Conservation (phyloP, 192 early-diverging fungal species). For the Phlyctochytrium planicorne region DNA sequence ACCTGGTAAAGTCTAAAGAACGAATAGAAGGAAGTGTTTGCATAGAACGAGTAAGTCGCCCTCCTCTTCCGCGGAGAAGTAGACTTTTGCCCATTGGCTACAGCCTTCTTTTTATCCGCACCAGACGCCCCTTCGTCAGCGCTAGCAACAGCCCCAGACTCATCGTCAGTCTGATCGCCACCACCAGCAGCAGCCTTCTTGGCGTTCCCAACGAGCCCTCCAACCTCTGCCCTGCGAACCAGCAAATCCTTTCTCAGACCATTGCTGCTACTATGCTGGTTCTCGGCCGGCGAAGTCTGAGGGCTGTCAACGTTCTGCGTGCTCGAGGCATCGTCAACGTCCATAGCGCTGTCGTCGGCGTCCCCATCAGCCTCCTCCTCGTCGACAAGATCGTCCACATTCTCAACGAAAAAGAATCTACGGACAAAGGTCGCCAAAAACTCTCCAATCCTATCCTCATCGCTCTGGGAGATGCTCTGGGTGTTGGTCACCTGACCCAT, state of each 20-base stretch:
- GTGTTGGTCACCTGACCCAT: constrained; percentile 69
- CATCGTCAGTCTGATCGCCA: neutral
- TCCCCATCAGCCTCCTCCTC: constrained; percentile 46
- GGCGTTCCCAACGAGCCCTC: constrained; percentile 8
- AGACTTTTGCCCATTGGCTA: constrained; percentile 12
- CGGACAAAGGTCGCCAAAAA: constrained; percentile 76
- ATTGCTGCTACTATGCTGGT: constrained; percentile 2
- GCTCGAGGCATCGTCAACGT: neutral
- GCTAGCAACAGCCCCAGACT: neutral
- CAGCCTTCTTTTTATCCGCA: constrained; percentile 32
- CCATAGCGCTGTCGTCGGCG: constrained; percentile 18
- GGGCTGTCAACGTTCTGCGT: neutral
- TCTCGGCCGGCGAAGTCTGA: neutral
- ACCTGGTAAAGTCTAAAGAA: constrained; percentile 88
- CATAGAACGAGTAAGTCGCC: constrained; percentile 71
- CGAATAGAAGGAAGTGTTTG: constrained; percentile 81
- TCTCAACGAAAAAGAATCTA: constrained; percentile 61
- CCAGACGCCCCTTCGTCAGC: constrained; percentile 25
- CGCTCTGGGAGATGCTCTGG: constrained; percentile 52
- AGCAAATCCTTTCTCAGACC: neutral
- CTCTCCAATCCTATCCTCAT: constrained; percentile 73
- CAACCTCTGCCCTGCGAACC: constrained; percentile 5
- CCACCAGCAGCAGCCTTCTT: constrained; percentile 13
- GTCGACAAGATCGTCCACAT: constrained; percentile 49
- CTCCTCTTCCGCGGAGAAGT: constrained; percentile 20